A percentile compares a stretch with the other conserved stretches of the same genome.
Conservation (phyloP, 139 green algal genomes). For the Nannochloris sp. region DNA sequence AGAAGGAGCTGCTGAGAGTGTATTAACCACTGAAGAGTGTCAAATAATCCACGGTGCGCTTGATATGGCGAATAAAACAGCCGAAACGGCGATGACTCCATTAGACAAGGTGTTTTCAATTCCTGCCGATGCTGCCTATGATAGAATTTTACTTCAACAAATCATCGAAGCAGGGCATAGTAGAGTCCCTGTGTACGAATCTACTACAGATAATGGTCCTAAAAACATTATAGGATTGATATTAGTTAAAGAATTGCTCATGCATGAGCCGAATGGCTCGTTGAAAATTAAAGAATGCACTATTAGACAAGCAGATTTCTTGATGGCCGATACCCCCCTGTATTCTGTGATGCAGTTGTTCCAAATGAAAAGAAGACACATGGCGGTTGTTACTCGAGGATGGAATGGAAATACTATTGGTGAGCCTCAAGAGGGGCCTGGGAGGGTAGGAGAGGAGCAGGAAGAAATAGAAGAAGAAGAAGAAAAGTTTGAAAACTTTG, state of each 20-base stretch:
- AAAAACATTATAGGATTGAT: conserved; percentile 58
- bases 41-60: conserved; percentile 59
- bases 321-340: neutral
- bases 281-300: neutral
- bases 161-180: conserved; percentile 43
- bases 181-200: conserved; percentile 55
- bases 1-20: conserved; percentile 39
- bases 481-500: no score
- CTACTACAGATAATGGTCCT: conserved; percentile 27
- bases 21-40: conserved; percentile 35
- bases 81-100: conserved; percentile 57
- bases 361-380: neutral
- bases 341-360: neutral
- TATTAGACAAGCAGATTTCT: neutral
- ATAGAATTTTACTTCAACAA: conserved; percentile 31
- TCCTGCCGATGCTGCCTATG: conserved; percentile 38
- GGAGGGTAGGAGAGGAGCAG: neutral
- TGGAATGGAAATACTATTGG: no score
- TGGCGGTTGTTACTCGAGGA: neutral
- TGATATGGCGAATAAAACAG: conserved; percentile 73
- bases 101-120: conserved; percentile 78
- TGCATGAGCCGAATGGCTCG: neutral
- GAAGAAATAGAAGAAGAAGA: neutral
- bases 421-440: neutral
- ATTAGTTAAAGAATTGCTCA: conserved; percentile 60